A percentile compares a stretch with the other conserved stretches of the same genome.
These are phyloP conservation scores for Chaetomium globosum DNA, from an alignment of 2,329 filamentous ascomycete genomes.

Conservation along the genomic window DNA sequence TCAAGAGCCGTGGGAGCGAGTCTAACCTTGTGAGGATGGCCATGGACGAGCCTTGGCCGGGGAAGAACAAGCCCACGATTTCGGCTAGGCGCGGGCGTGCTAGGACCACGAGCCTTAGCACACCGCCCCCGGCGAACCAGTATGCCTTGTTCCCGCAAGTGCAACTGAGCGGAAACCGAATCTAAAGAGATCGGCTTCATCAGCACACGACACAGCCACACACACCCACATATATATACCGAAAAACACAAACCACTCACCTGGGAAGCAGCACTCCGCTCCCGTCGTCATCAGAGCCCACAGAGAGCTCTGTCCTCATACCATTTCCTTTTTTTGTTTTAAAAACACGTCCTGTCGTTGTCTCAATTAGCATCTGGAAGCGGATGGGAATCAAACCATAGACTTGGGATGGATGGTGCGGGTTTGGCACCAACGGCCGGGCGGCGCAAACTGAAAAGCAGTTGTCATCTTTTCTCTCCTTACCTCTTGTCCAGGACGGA, in stretches of 20 bases:
- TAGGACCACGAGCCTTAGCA: conserved; percentile 51
- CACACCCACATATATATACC: conserved; percentile 4
- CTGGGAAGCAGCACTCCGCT: background rate
- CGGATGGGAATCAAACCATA: conserved; percentile 24
- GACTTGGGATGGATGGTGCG: conserved; percentile 21
- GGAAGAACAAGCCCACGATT: conserved; percentile 35
- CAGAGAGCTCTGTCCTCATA: conserved; percentile 3
- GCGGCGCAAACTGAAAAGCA: conserved; percentile 25
- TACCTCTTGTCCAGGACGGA: background rate
- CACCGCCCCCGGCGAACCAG: conserved; percentile 51
- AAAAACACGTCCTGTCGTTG: conserved; percentile 16
- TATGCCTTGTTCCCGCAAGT: conserved; percentile 51
- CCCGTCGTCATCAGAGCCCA: conserved; percentile 9
- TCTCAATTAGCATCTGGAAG: conserved; percentile 26
- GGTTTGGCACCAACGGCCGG: conserved; percentile 11
- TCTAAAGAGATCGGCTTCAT: conserved; percentile 23
- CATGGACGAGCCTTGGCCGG: conserved; percentile 30
- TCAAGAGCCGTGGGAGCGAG: conserved; percentile 39
- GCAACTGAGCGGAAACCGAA: conserved; percentile 34
- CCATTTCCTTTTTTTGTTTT: conserved; percentile 11
- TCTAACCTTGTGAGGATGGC: conserved; percentile 36
- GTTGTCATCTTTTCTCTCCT: background rate
- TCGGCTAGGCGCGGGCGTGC: conserved; percentile 45
- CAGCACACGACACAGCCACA: background rate
- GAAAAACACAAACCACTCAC: conserved; percentile 1